Percentiles rank a stretch among this genome's conserved stretches.
phyloP scores from a whole-genome alignment of 2,329 filamentous ascomycete genomes.

The Helminthosporium solani region DNA sequence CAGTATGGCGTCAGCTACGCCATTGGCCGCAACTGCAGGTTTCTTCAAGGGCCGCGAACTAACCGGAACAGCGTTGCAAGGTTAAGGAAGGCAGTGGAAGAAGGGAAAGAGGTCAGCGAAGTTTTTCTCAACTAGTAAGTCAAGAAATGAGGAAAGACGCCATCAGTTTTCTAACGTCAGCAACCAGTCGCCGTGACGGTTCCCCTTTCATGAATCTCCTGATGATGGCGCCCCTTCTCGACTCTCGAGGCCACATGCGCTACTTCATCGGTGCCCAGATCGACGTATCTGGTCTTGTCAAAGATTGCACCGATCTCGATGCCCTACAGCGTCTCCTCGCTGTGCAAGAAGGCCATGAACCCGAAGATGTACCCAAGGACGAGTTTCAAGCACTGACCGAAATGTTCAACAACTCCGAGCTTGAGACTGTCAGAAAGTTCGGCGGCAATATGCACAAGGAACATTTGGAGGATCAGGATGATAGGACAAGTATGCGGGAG shows the following conservation, averaged over 20 bases:
- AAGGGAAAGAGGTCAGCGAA: conserved; percentile 70
- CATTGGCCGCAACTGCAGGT: conserved; percentile 75
- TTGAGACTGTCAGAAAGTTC: conserved; percentile 62
- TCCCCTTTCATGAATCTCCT: conserved; percentile 76
- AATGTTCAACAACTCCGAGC: conserved; percentile 68
- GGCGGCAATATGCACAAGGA: conserved; percentile 66
- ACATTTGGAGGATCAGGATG: conserved; percentile 51
- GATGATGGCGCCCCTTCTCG: conserved; percentile 70
- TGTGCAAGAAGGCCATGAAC: conserved; percentile 33
- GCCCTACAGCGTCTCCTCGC: conserved; percentile 56
- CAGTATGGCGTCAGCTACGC: conserved; percentile 74
- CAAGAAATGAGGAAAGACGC: background rate
- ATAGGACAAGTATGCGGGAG: conserved; percentile 24
- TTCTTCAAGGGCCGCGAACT: conserved; percentile 73
- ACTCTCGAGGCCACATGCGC: conserved; percentile 64
- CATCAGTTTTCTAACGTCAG: background rate
- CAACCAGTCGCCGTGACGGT: conserved; percentile 64
- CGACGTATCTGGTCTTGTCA: conserved; percentile 68
- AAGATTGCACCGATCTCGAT: conserved; percentile 65
- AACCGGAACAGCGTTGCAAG: conserved; percentile 63
- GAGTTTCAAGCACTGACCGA: conserved; percentile 67
- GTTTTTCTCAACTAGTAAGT: conserved; percentile 72
- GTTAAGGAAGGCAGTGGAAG: conserved; percentile 60
- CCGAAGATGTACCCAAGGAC: conserved; percentile 50
- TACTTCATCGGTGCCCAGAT: conserved; percentile 74